Percentiles rank a stretch among this genome's conserved stretches.
Conservation (phyloP, 2,329 filamentous ascomycete genomes). For the Fusarium ambrosium region DNA sequence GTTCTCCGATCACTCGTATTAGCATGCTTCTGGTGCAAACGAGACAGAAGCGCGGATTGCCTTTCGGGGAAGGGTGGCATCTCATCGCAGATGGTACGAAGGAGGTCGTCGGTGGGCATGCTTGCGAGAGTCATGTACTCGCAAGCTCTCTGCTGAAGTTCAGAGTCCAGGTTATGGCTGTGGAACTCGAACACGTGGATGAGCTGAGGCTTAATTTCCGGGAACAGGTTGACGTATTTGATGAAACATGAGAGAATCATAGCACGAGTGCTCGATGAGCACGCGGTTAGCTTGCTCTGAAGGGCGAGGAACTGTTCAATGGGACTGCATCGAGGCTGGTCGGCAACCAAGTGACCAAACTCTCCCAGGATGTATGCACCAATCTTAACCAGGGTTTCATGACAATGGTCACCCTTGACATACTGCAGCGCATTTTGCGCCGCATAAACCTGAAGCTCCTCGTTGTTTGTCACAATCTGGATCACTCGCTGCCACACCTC, state of each 20-base stretch:
- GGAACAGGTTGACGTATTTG: slow-evolving; percentile 98
- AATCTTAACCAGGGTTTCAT: slow-evolving; percentile 98
- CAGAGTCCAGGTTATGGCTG: slow-evolving; percentile 93
- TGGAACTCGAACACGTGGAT: slow-evolving; percentile 91
- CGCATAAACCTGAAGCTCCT: slow-evolving; percentile 96
- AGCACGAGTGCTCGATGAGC: slow-evolving; percentile 88
- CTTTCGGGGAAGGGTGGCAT: slow-evolving; percentile 99
- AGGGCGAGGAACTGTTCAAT: slow-evolving; percentile 97
- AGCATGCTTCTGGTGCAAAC: slow-evolving; percentile 93
- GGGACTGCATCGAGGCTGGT: slow-evolving; percentile 90
- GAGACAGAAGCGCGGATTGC: slow-evolving; percentile 89
- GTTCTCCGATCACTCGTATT: slow-evolving; percentile 95
- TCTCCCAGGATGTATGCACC: slow-evolving; percentile 96
- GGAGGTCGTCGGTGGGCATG: slow-evolving; percentile 88
- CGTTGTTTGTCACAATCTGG: slow-evolving; percentile 99
- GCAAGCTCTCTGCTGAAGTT: slow-evolving; percentile 95
- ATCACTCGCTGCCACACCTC: slow-evolving; percentile 99
- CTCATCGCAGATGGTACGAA: slow-evolving; percentile 95
- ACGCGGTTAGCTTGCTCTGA: slow-evolving; percentile 89
- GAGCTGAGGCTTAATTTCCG: slow-evolving; percentile 96
- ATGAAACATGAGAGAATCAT: slow-evolving; percentile 96
- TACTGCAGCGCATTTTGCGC: slow-evolving; percentile 94
- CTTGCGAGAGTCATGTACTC: slow-evolving; percentile 92
- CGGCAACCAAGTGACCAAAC: slow-evolving; percentile 96
- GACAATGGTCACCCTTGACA: slow-evolving; percentile 91